A percentile compares a stretch with the other conserved stretches of the same genome.
phyloP scores from a whole-genome alignment of 2,329 filamentous ascomycete species.

The Macroventuria anomochaeta region DNA sequence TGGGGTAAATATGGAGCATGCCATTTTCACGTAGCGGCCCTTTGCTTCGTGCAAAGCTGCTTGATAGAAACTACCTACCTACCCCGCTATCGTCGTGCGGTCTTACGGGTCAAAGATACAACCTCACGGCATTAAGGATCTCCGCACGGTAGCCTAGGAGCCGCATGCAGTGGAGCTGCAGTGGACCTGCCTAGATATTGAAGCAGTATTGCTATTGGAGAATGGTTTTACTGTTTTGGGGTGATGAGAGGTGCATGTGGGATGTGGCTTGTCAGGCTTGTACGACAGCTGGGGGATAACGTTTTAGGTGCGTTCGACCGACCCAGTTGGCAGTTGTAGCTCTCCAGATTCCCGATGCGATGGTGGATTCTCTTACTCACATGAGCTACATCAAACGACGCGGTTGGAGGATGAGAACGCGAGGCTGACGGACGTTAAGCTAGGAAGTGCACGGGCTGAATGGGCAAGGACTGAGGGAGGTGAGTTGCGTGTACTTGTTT shows the following conservation, averaged over 20 bases:
- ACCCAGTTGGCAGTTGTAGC: constrained; percentile 18
- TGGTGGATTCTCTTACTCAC: constrained; percentile 11
- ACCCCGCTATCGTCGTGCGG: constrained; percentile 25
- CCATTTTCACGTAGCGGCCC: neutral
- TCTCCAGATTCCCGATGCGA: constrained; percentile 17
- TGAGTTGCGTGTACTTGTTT: constrained; percentile 1
- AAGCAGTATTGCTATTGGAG: constrained; percentile 15
- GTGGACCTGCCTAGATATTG: constrained; percentile 14
- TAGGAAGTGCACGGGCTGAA: constrained; percentile 3
- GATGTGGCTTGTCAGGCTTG: constrained; percentile 24
- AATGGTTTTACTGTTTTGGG: constrained; percentile 3
- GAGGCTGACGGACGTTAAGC: constrained; percentile 5
- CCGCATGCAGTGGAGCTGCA: constrained; percentile 23
- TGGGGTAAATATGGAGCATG: neutral
- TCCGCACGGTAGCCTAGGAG: constrained; percentile 30
- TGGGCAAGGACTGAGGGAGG: neutral
- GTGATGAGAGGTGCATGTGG: constrained; percentile 13
- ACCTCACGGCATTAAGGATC: constrained; percentile 24
- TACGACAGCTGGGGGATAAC: constrained; percentile 12
- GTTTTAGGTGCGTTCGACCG: constrained; percentile 35
- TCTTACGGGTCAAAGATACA: constrained; percentile 18
- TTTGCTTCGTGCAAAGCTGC: neutral
- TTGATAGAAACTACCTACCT: constrained; percentile 9
- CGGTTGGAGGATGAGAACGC: constrained; percentile 6
- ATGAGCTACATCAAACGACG: constrained; percentile 13